These are phyloP conservation scores for Coccomyxa sp. DNA, from an alignment of 139 green algal genomes.

Conservation along the genomic window DNA sequence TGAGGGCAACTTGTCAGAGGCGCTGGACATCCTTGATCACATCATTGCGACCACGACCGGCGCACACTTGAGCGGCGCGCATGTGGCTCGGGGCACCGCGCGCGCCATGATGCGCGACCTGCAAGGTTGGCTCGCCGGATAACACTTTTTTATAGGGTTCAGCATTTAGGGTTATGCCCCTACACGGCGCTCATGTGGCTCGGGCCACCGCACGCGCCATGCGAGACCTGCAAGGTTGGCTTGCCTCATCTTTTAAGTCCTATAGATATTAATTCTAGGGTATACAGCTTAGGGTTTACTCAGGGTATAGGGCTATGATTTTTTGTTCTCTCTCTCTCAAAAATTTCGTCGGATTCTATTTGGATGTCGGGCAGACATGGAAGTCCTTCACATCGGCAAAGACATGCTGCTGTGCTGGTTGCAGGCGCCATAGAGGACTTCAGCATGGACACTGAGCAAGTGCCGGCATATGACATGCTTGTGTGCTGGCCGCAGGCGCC, in stretches of 20 bases:
- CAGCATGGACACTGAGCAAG: not conserved
- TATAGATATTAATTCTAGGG: not conserved
- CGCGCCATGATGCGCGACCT: constrained; percentile 62
- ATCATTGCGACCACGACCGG: constrained; percentile 37
- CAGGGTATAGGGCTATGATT: not conserved
- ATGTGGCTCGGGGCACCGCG: constrained; percentile 72
- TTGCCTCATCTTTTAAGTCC: too few species aligned
- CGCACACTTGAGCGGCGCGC: constrained; percentile 32
- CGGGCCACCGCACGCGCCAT: too few species aligned
- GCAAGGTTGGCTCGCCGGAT: constrained; percentile 23
- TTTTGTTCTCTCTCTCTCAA: too few species aligned
- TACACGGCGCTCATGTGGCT: not conserved
- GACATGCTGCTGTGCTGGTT: not conserved
- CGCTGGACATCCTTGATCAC: constrained; percentile 56
- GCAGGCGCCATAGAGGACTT: not conserved
- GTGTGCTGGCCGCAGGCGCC: constrained; percentile 33
- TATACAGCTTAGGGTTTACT: not conserved
- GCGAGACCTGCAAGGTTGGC: constrained; percentile 50
- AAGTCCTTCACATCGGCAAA: too few species aligned
- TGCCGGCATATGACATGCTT: not conserved
- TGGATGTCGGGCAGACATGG: too few species aligned
- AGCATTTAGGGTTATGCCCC: not conserved
- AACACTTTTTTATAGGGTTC: not conserved
- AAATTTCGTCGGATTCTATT: too few species aligned
- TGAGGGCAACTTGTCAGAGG: constrained; percentile 53